Base-by-base conservation (phyloP, 108 stramenopile species). In the Stephanodiscus triporus region DNA sequence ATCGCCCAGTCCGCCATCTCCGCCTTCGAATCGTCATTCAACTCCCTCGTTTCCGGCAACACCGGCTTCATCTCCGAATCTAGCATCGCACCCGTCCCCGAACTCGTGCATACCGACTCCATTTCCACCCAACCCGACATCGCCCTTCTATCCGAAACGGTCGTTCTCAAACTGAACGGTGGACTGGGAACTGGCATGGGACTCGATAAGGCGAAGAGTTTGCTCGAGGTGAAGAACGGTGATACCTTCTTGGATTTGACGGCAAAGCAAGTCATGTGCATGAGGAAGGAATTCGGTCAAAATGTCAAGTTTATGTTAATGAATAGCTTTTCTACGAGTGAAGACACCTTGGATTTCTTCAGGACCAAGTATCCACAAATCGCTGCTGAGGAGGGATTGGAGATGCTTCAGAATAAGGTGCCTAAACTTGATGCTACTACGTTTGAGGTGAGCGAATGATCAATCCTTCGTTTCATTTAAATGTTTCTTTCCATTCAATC, bases 141-240 rank as follows among this genome's bases (percentile, higher is more conserved):
- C 30, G 66, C 83, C 47, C 91, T 98, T 50, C 83, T 99, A 8
- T 58, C 91, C 11, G 69, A 96, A 61, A 97, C 98, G 6, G 99
- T 98, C 48, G 95, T 99, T 16, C 86, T 99, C 45, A 98, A 99
- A 84, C 91, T 99, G 64, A 99, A 99, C 82, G 99, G 99, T 36
- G 99, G 99, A 27, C 91, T 99, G 13, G 99, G 99, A 68, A 99
- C 99, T 23, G 95, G 95, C 43, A 99, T 99, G 99, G 99, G 99
- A 45, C 84, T 99, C 24, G 98, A 99, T 78, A 97, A 98, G 82
- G 97, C 99, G 68, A 99, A 99, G 94, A 95, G 93, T 22, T 76
- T 98, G 50, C 80, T 99, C 9, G 93, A 92, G 62, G 98, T 99
- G 53, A 98, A 99, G 88, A 95, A 93, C 38, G 91, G 90, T 23